phyloP scores from a whole-genome alignment of 768 basidiomycete species.

The Pulveroboletus sp. region DNA sequence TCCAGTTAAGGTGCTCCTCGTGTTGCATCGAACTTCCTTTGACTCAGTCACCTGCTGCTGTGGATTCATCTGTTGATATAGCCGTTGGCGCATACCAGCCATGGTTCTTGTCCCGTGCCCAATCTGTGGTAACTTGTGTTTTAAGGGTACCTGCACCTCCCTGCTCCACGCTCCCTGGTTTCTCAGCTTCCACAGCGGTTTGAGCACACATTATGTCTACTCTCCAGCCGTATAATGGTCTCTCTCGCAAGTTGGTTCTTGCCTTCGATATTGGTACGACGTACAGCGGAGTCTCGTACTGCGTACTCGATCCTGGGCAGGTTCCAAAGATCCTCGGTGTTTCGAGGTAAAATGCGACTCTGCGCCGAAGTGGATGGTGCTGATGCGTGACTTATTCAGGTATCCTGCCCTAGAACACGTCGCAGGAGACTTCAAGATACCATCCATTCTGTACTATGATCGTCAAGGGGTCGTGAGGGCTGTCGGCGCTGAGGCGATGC shows the following conservation, averaged over 20 bases:
- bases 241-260: slow-evolving; percentile 37
- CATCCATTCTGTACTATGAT: slow-evolving; percentile 46
- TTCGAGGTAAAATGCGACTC: slow-evolving; percentile 16
- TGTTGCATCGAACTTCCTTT: neutral
- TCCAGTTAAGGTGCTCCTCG: neutral
- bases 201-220: slow-evolving; percentile 20
- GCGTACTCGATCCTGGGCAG: slow-evolving; percentile 34
- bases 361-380: neutral
- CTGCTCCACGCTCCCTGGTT: neutral
- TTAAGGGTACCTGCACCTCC: neutral
- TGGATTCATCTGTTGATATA: neutral
- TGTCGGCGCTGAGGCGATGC: slow-evolving; percentile 39
- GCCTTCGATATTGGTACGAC: slow-evolving; percentile 44
- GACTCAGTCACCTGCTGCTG: neutral
- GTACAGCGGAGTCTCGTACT: slow-evolving; percentile 37
- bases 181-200: neutral
- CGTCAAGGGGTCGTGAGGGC: slow-evolving; percentile 35
- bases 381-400: slow-evolving; percentile 20
- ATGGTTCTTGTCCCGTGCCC: neutral
- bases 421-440: slow-evolving; percentile 47
- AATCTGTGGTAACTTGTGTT: neutral
- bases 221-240: slow-evolving; percentile 33
- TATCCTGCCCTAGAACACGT: slow-evolving; percentile 44
- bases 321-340: slow-evolving; percentile 28
- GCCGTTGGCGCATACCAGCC: neutral